A percentile compares a stretch with the other conserved stretches of the same genome.
Conservation (phyloP, 2,329 filamentous ascomycete genomes). For the Cercospora sojina region DNA sequence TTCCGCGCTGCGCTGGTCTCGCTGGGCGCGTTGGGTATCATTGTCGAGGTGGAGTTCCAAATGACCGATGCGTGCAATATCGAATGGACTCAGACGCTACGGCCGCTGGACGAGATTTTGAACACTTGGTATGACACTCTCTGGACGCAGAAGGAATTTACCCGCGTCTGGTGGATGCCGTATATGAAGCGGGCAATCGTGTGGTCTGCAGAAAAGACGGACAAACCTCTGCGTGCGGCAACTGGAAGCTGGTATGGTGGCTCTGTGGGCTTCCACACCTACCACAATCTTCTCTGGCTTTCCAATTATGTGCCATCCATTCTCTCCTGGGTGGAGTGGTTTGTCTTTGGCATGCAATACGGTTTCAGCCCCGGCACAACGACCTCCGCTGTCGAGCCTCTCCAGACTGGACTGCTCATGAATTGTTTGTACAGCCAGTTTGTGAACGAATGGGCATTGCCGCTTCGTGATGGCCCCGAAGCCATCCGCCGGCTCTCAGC, state of each 20-base stretch:
- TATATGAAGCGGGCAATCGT: constrained; percentile 85
- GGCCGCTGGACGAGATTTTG: constrained; percentile 67
- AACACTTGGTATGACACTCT: constrained; percentile 69
- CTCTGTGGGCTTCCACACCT: constrained; percentile 78
- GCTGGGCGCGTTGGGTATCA: constrained; percentile 84
- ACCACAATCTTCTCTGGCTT: constrained; percentile 84
- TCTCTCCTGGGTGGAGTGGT: constrained; percentile 88
- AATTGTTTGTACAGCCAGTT: constrained; percentile 98
- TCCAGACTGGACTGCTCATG: constrained; percentile 80
- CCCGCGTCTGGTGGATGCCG: constrained; percentile 96
- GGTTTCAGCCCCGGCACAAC: constrained; percentile 72
- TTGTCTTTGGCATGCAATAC: constrained; percentile 97
- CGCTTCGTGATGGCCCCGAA: constrained; percentile 80
- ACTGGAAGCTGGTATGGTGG: constrained; percentile 77
- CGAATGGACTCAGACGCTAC: constrained; percentile 78
- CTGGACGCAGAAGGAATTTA: constrained; percentile 84
- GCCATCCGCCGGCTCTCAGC: constrained; percentile 77
- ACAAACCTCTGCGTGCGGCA: constrained; percentile 59
- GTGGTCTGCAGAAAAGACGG: constrained; percentile 82
- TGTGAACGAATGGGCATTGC: constrained; percentile 97
- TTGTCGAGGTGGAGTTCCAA: constrained; percentile 83
- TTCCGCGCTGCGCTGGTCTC: constrained; percentile 87
- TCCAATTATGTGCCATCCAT: constrained; percentile 75
- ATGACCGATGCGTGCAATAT: constrained; percentile 80
- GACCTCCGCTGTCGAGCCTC: constrained; percentile 75